A percentile compares a stretch with the other conserved stretches of the same genome.
Conservation (phyloP, 768 basidiomycete species). For the Crepidotus variabilis region DNA sequence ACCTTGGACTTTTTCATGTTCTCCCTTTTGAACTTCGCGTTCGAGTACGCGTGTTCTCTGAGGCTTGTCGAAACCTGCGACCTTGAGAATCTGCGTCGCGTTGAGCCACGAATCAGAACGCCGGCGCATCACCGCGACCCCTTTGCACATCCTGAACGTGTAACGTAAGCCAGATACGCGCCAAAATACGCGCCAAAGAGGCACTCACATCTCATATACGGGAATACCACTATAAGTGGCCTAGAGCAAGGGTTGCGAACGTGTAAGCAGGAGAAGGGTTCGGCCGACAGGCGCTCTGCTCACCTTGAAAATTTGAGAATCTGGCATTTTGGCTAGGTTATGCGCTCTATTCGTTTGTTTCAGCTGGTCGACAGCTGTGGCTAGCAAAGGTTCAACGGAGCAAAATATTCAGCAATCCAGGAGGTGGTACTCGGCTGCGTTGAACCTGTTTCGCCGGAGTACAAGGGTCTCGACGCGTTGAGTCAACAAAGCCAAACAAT, state of each 20-base stretch:
- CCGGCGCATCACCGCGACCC: slow-evolving; percentile 96
- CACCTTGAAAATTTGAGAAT: slow-evolving; percentile 88
- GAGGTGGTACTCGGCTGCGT: neutral
- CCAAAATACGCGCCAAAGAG: slow-evolving; percentile 28
- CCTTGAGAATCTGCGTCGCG: slow-evolving; percentile 98
- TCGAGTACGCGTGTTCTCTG: slow-evolving; percentile 96
- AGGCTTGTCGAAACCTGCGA: slow-evolving; percentile 98
- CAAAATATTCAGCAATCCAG: neutral
- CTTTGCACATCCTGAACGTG: slow-evolving; percentile 82
- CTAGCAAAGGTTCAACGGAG: neutral
- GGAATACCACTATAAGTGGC: slow-evolving; percentile 93
- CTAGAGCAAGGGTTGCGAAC: slow-evolving; percentile 35
- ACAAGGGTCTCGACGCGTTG: slow-evolving; percentile 10
- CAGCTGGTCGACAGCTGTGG: neutral
- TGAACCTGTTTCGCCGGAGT: neutral
- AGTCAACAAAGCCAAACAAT: slow-evolving; percentile 9
- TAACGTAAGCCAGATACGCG: slow-evolving; percentile 27
- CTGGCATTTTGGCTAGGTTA: slow-evolving; percentile 51
- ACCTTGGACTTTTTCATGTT: slow-evolving; percentile 98
- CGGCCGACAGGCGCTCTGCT: slow-evolving; percentile 13
- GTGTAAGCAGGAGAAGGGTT: slow-evolving; percentile 16
- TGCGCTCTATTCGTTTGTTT: slow-evolving; percentile 3
- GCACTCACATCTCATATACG: slow-evolving; percentile 83
- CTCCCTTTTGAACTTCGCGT: slow-evolving; percentile 96
- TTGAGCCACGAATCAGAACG: slow-evolving; percentile 97